Base-by-base conservation (phyloP, 345 rosid species). In the Euphorbia lathyris region DNA sequence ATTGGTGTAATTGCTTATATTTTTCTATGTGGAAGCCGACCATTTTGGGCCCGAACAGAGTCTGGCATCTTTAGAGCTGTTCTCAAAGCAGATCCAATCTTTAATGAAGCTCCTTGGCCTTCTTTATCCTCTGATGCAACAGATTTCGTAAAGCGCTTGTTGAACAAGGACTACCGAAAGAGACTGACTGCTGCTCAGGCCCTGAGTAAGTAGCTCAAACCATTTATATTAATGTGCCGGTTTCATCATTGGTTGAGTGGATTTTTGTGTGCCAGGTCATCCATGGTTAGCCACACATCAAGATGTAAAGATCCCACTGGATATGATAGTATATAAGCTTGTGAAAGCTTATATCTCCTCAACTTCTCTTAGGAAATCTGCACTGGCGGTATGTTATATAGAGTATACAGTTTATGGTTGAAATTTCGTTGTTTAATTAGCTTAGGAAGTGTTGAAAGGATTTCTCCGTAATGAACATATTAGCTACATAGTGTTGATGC, bases 21-120 rank as follows among this genome's bases (percentile, higher is more conserved):
- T 66, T 88, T 94, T 71, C 85, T 91, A 58, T 91, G 97, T 73
- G 99, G 99, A 27, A 94, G 99, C 63, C 87, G 99, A 27, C 97
- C 99, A 40, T 94, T 92, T 83, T 94, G 99, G 99, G 93, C 99
- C 0, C 86, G 97, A 20, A 84, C 99, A 48, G 99, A 94, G 82
- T 94, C 99, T 66, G 99, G 99, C 70, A 94, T 94, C 80, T 94
- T 94, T 74, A 82, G 93, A 65, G 87, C 97, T n/a, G 97, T 94
- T 71, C 91, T 94, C 51, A 91, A 90, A 85, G 86, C 97, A 53
- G 97, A 94, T 69, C 99, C 97, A 22, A 87, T 82, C 76, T 94
- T 91, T 75, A 93, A 94, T 70, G 99, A 94, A 77, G 80, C 77
- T 72, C 97, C 97, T 36, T 94, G 99, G 99, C 96, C 97, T 72